Evolutionary conservation across 108 stramenopile genomes (phyloP).

Genomic region (Cyclotella sp.): DNA sequence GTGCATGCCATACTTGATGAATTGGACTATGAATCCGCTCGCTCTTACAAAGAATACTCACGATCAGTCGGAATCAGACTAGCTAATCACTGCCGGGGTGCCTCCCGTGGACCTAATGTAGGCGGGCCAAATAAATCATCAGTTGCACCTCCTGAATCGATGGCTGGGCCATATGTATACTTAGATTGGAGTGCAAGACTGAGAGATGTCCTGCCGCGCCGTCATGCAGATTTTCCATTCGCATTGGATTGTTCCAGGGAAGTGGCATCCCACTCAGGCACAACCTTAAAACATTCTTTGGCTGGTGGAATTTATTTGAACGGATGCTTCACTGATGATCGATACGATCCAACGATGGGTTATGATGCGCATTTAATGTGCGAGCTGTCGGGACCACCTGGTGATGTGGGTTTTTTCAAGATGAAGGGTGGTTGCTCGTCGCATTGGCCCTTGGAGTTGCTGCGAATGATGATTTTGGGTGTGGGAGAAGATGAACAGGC

Average conservation of each 20-base stretch:
- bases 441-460: slow-evolving; percentile 57
- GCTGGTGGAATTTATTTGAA: slow-evolving; percentile 63
- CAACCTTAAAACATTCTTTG: slow-evolving; percentile 68
- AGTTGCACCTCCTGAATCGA: slow-evolving; percentile 35
- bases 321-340: slow-evolving; percentile 57
- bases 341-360: slow-evolving; percentile 68
- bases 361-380: slow-evolving; percentile 57
- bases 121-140: slow-evolving; percentile 37
- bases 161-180: slow-evolving; percentile 63
- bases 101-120: slow-evolving; percentile 7
- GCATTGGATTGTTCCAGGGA: slow-evolving; percentile 74
- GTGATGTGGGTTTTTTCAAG: slow-evolving; percentile 80
- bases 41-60: slow-evolving; percentile 76
- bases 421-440: slow-evolving; percentile 59
- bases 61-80: slow-evolving; percentile 56
- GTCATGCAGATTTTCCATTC: slow-evolving; percentile 67
- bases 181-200: slow-evolving; percentile 73
- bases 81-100: slow-evolving; percentile 55
- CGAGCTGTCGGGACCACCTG: slow-evolving; percentile 81
- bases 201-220: slow-evolving; percentile 72
- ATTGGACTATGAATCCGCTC: slow-evolving; percentile 72
- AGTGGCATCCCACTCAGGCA: slow-evolving; percentile 68
- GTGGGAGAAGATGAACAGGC: slow-evolving; percentile 2
- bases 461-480: slow-evolving; percentile 24
- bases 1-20: slow-evolving; percentile 64